These are phyloP conservation scores for Boletus smithii DNA, from an alignment of 1,284 basidiomycete genomes.

Conservation along the genomic window DNA sequence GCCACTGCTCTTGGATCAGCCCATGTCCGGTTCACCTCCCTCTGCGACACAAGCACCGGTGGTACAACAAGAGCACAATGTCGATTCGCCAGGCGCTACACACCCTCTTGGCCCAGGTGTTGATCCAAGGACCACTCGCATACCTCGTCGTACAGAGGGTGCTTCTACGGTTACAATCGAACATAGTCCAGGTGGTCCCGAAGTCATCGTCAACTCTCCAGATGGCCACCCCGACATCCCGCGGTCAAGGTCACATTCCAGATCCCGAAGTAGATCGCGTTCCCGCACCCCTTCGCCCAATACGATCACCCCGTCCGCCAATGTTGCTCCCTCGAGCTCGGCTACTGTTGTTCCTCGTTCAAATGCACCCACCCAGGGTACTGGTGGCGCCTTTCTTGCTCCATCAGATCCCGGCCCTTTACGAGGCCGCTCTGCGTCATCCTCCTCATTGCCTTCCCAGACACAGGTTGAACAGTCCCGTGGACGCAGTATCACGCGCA, in stretches of 20 bases:
- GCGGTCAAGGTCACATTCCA: conserved; percentile 33
- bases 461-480: conserved; percentile 34
- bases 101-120: too few species aligned
- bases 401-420: conserved; percentile 22
- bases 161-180: too few species aligned
- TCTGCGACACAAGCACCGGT: conserved; percentile 1
- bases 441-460: conserved; percentile 27
- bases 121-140: too few species aligned
- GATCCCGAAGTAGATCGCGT: conserved; percentile 38
- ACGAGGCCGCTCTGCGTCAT: conserved; percentile 30
- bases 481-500: conserved; percentile 57
- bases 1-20: conserved; percentile 6
- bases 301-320: conserved; percentile 24
- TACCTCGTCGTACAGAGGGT: neutral
- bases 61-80: conserved; percentile 1
- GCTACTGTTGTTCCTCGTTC: conserved; percentile 12
- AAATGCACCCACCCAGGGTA: conserved; percentile 8
- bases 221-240: conserved; percentile 17
- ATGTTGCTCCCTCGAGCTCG: conserved; percentile 19
- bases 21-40: conserved; percentile 15
- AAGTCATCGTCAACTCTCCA: conserved; percentile 30
- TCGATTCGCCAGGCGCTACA: too few species aligned
- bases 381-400: conserved; percentile 19
- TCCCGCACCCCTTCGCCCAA: conserved; percentile 44
- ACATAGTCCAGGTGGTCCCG: conserved; percentile 13